Conservation (phyloP, 78 protist genomes). For the Pigoraptor vietnamica region DNA sequence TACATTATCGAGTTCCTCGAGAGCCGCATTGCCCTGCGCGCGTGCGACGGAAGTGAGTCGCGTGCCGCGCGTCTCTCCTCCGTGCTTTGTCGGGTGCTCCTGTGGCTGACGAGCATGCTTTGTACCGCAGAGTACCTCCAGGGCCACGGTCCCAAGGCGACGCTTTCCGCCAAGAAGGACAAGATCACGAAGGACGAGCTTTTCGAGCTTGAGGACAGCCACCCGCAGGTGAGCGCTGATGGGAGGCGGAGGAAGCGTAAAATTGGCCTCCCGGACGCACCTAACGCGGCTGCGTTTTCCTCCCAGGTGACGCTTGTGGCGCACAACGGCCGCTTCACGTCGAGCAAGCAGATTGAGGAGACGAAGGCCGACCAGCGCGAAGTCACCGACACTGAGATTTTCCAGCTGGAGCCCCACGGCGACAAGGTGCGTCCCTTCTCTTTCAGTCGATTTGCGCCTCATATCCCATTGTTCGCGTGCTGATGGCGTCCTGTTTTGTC, state of each 20-base stretch:
- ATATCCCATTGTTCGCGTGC: not conserved
- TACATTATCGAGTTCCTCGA: not conserved
- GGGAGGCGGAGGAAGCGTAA: too few relatives aligned
- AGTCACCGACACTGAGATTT: not conserved
- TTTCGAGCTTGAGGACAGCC: constrained; percentile 5
- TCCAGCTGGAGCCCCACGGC: constrained; percentile 4
- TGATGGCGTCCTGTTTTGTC: not conserved
- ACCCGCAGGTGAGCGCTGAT: too few relatives aligned
- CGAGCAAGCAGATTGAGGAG: not conserved
- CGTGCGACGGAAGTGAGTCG: not conserved
- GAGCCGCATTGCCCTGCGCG: not conserved
- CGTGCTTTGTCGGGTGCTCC: not conserved
- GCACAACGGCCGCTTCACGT: not conserved
- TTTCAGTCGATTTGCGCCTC: too few relatives aligned
- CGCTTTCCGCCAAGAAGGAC: not conserved
- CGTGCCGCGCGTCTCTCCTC: not conserved
- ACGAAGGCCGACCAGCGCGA: not conserved
- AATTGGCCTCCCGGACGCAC: too few relatives aligned
- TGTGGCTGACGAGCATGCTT: too few relatives aligned
- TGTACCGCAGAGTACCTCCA: not conserved
- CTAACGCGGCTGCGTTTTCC: too few relatives aligned
- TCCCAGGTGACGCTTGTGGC: not conserved
- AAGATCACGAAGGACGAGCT: constrained; percentile 21
- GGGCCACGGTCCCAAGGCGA: not conserved
- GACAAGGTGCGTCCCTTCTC: not conserved